These are phyloP conservation scores for Serendipita sp. DNA, from an alignment of 768 basidiomycete species.

Conservation along the genomic window DNA sequence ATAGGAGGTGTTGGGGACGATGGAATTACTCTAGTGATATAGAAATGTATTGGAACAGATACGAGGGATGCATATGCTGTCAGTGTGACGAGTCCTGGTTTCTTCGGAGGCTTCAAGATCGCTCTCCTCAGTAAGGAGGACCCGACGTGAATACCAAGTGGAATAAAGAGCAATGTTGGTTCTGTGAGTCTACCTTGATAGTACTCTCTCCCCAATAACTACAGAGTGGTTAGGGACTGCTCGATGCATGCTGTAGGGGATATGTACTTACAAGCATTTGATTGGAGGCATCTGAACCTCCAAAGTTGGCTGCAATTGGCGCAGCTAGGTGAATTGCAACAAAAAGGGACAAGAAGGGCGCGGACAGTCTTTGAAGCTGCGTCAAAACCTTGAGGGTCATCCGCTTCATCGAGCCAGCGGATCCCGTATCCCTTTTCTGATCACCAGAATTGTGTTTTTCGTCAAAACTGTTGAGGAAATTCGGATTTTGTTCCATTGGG, in stretches of 20 bases:
- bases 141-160: conserved; percentile 44
- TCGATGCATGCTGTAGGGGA: neutral
- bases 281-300: conserved; percentile 51
- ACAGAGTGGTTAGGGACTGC: neutral
- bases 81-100: conserved; percentile 29
- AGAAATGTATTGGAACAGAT: conserved; percentile 46
- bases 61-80: conserved; percentile 47
- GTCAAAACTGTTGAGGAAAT: neutral
- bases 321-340: conserved; percentile 65
- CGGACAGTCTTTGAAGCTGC: conserved; percentile 22
- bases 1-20: conserved; percentile 32
- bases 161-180: conserved; percentile 46
- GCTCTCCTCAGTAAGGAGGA: neutral
- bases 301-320: conserved; percentile 53
- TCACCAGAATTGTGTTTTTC: neutral
- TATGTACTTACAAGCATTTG: conserved; percentile 48
- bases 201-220: conserved; percentile 75
- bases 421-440: neutral
- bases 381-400: neutral
- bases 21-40: conserved; percentile 48
- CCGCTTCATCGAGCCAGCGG: neutral
- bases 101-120: neutral
- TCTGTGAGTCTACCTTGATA: conserved; percentile 49
- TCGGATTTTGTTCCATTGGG: neutral
- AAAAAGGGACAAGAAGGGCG: conserved; percentile 65